These are phyloP conservation scores for Murraya koenigii DNA, from an alignment of 345 rosid genomes.

Conservation along the genomic window DNA sequence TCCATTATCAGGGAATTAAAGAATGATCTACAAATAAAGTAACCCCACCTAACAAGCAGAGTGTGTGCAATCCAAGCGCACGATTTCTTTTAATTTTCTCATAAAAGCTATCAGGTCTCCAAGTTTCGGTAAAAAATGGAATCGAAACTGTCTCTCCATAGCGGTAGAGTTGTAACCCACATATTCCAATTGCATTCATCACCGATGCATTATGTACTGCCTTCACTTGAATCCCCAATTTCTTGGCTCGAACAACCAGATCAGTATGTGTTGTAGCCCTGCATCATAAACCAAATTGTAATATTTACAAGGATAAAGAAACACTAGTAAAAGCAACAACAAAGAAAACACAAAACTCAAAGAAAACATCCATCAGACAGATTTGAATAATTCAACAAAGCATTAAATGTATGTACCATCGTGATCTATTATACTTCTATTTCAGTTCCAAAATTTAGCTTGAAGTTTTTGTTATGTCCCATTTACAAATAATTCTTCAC, in stretches of 20 bases:
- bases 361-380: background rate
- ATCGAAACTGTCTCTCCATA: slow-evolving; percentile 91
- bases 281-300: slow-evolving; percentile 19
- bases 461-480: background rate
- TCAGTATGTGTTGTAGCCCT: slow-evolving; percentile 95
- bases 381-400: background rate
- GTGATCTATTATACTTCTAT: too few species aligned
- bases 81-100: slow-evolving; percentile 70
- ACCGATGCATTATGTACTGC: slow-evolving; percentile 91
- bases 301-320: background rate
- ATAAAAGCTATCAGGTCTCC: slow-evolving; percentile 96
- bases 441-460: too few species aligned
- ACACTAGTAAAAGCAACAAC: background rate
- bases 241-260: slow-evolving; percentile 90
- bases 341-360: background rate
- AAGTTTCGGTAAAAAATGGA: slow-evolving; percentile 80
- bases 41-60: slow-evolving; percentile 72
- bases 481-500: background rate
- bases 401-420: background rate
- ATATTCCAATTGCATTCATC: slow-evolving; percentile 89
- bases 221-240: slow-evolving; percentile 60
- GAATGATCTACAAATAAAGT: background rate
- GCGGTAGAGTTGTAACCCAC: slow-evolving; percentile 88
- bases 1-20: background rate
- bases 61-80: slow-evolving; percentile 76